Percentiles rank a stretch among this genome's conserved stretches.
Conservation (phyloP, 148 eudicot genomes). For the Vaccinium macrocarpon region DNA sequence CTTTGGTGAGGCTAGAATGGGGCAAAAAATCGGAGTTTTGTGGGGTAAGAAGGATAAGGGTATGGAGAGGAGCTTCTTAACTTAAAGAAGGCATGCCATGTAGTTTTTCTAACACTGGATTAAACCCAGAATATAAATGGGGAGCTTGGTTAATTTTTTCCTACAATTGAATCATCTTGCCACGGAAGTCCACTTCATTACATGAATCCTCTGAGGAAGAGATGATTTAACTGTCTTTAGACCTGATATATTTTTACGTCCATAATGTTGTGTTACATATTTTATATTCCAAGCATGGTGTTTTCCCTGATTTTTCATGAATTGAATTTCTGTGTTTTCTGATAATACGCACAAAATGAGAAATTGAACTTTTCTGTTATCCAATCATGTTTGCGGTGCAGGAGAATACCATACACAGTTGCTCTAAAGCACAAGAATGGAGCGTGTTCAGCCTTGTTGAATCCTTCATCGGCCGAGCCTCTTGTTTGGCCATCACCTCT, state of each 20-base stretch:
- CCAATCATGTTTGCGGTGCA: constrained; percentile 25
- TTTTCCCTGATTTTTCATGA: not conserved
- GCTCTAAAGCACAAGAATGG: constrained; percentile 70
- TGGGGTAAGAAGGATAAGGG: not conserved
- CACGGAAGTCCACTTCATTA: not conserved
- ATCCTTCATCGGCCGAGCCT: constrained; percentile 95
- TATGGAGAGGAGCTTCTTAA: not conserved
- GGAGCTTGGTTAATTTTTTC: not conserved
- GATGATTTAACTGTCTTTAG: not conserved
- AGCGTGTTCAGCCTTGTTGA: constrained; percentile 78
- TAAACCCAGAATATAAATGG: not conserved
- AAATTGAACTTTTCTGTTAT: not conserved
- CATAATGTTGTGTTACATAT: not conserved
- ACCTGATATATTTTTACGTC: not conserved
- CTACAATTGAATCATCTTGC: not conserved
- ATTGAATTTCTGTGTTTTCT: not conserved
- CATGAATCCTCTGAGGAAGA: not conserved
- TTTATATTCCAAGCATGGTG: not conserved
- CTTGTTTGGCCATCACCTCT: constrained; percentile 98
- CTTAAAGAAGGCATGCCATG: not conserved
- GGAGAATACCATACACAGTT: constrained; percentile 86
- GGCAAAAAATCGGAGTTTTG: not conserved
- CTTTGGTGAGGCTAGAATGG: not conserved
- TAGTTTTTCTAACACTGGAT: not conserved
- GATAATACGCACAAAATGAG: not conserved